These are phyloP conservation scores for Stevia rebaudiana DNA, from an alignment of 140 eudicot species.

Conservation along the genomic window DNA sequence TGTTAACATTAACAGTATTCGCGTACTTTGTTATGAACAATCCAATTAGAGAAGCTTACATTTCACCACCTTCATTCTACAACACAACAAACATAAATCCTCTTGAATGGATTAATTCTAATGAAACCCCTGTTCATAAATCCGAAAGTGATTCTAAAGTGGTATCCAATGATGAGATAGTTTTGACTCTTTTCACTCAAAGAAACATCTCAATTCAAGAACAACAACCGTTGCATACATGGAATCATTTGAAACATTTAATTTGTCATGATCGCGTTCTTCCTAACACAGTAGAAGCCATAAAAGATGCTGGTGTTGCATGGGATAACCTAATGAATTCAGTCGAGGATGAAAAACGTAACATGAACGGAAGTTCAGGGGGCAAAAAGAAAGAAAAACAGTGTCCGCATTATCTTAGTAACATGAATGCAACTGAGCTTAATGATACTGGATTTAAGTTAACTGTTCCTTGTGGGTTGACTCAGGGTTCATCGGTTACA, in stretches of 20 bases:
- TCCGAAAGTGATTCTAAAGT: slow-evolving; percentile 46
- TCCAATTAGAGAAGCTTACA: slow-evolving; percentile 46
- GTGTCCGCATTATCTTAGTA: slow-evolving; percentile 87
- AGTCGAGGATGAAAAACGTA: slow-evolving; percentile 57
- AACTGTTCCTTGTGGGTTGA: slow-evolving; percentile 84
- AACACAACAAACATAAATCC: slow-evolving; percentile 57
- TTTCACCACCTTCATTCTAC: slow-evolving; percentile 36
- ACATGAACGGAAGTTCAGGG: slow-evolving; percentile 44
- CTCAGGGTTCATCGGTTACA: slow-evolving; percentile 92
- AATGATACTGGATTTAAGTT: slow-evolving; percentile 55
- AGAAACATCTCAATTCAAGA: slow-evolving; percentile 56
- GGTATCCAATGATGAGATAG: slow-evolving; percentile 47
- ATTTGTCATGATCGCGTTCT: slow-evolving; percentile 55
- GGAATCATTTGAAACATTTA: slow-evolving; percentile 68
- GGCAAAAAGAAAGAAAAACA: slow-evolving; percentile 66
- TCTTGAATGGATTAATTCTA: slow-evolving; percentile 65
- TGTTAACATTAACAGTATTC: slow-evolving; percentile 49
- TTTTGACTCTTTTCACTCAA: slow-evolving; percentile 41
- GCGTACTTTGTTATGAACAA: slow-evolving; percentile 44
- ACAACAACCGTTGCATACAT: slow-evolving; percentile 53
- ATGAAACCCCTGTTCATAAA: slow-evolving; percentile 46
- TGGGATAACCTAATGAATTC: slow-evolving; percentile 79
- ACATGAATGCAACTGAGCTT: slow-evolving; percentile 59
- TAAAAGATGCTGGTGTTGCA: slow-evolving; percentile 69
- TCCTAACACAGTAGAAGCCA: slow-evolving; percentile 81